Evolutionary conservation across 2,329 filamentous ascomycete genomes (phyloP).

Genomic region (Alternaria sp.): DNA sequence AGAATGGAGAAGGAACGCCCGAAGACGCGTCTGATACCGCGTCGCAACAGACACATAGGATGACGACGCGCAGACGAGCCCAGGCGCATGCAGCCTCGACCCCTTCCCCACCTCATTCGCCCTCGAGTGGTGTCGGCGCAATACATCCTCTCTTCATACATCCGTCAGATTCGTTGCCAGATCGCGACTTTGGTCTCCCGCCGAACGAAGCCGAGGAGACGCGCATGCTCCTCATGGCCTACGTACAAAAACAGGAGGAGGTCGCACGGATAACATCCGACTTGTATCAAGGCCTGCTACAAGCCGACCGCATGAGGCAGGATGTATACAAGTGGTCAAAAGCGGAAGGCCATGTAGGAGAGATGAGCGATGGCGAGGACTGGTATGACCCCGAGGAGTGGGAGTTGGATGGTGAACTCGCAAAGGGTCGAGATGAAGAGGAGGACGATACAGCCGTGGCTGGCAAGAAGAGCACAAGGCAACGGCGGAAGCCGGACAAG

Average conservation of each 20-base stretch:
- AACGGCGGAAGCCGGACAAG: conserved; percentile 45
- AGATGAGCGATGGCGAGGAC: conserved; percentile 88
- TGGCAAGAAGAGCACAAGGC: conserved; percentile 58
- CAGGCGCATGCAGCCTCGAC: conserved; percentile 55
- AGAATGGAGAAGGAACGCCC: conserved; percentile 31
- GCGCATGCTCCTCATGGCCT: conserved; percentile 73
- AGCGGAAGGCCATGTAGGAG: conserved; percentile 76
- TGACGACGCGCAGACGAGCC: conserved; percentile 62
- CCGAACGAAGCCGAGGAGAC: conserved; percentile 78
- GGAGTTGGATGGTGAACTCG: conserved; percentile 74
- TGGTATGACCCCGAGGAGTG: conserved; percentile 87
- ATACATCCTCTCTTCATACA: conserved; percentile 78
- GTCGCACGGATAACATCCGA: conserved; percentile 73
- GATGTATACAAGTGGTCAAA: conserved; percentile 78
- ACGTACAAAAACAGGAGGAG: conserved; percentile 86
- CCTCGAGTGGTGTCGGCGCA: conserved; percentile 58
- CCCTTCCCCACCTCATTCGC: conserved; percentile 52
- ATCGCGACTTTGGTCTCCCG: conserved; percentile 75
- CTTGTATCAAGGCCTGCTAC: conserved; percentile 73
- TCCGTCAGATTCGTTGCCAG: conserved; percentile 66
- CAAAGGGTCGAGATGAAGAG: conserved; percentile 85
- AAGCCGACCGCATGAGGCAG: conserved; percentile 73
- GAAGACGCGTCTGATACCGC: conserved; percentile 53
- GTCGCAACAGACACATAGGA: conserved; percentile 55
- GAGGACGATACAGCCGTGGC: conserved; percentile 65